Evolutionary conservation across 192 early-diverging fungal genomes (phyloP).

Genomic region (Neocallimastix lanati): DNA sequence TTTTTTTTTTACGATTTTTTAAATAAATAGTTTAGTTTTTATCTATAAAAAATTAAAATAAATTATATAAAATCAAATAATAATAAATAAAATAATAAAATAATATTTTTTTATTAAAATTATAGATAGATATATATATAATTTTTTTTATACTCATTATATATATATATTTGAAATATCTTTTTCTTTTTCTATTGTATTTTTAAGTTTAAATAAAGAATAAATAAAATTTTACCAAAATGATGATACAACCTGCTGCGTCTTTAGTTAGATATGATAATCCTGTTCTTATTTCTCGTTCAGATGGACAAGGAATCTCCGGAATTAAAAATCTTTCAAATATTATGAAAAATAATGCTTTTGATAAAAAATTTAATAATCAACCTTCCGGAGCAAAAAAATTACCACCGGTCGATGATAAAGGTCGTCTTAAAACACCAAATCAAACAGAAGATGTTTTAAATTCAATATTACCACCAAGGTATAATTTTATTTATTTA

Average conservation of each 20-base stretch:
- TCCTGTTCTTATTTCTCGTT: conserved; percentile 33
- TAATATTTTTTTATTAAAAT: too few species aligned
- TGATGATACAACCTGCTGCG: neutral
- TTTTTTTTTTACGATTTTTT: too few species aligned
- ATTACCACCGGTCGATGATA: conserved; percentile 39
- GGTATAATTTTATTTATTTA: too few species aligned
- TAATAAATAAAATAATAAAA: too few species aligned
- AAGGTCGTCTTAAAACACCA: conserved; percentile 32
- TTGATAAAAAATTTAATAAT: conserved; percentile 1
- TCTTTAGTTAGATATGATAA: conserved; percentile 43
- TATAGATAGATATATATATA: too few species aligned
- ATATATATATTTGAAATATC: too few species aligned
- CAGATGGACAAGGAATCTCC: conserved; percentile 13
- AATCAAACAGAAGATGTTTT: conserved; percentile 43
- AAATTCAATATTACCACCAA: conserved; percentile 38
- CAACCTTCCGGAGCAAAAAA: conserved; percentile 16
- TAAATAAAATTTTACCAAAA: neutral
- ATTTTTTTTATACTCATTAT: too few species aligned
- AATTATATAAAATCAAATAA: too few species aligned
- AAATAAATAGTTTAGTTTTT: too few species aligned
- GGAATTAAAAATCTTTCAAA: neutral
- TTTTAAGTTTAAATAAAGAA: too few species aligned
- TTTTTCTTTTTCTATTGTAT: too few species aligned
- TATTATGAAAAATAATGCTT: conserved; percentile 1
- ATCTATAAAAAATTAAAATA: too few species aligned